phyloP scores from a whole-genome alignment of 2,329 filamentous ascomycete genomes.

The Diaporthe sp. region DNA sequence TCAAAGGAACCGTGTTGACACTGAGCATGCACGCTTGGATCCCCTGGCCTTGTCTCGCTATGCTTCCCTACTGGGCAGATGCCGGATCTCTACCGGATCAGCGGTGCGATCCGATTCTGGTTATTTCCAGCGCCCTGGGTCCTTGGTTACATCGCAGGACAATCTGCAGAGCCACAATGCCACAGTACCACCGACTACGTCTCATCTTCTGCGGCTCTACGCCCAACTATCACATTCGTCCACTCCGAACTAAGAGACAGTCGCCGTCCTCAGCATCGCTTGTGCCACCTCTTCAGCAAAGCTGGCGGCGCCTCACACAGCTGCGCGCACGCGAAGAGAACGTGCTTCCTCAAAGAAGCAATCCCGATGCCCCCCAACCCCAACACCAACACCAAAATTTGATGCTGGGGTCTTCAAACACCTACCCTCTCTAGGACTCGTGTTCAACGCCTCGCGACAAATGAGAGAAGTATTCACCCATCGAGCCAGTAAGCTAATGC shows the following conservation, averaged over 20 bases:
- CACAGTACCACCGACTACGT: constrained; percentile 20
- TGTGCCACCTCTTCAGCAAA: constrained; percentile 7
- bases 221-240: neutral
- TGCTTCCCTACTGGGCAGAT: constrained; percentile 7
- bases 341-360: neutral
- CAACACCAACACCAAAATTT: neutral
- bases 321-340: constrained; percentile 7
- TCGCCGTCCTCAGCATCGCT: neutral
- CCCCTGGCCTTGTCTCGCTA: neutral
- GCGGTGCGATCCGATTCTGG: constrained; percentile 20
- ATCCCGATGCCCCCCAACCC: too few species aligned
- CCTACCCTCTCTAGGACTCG: constrained; percentile 1
- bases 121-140: constrained; percentile 21
- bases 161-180: constrained; percentile 14
- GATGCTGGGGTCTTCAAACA: neutral
- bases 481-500: constrained; percentile 12
- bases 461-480: neutral
- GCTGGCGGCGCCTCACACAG: constrained; percentile 10
- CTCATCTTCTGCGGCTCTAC: constrained; percentile 32
- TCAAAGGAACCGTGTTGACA: neutral
- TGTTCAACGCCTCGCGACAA: constrained; percentile 8
- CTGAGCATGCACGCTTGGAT: constrained; percentile 15
- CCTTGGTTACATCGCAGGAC: constrained; percentile 24
- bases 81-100: constrained; percentile 19
- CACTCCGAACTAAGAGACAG: constrained; percentile 12